These are phyloP conservation scores for Solanum hybrid DNA, from an alignment of 305 asterid species.

Conservation along the genomic window DNA sequence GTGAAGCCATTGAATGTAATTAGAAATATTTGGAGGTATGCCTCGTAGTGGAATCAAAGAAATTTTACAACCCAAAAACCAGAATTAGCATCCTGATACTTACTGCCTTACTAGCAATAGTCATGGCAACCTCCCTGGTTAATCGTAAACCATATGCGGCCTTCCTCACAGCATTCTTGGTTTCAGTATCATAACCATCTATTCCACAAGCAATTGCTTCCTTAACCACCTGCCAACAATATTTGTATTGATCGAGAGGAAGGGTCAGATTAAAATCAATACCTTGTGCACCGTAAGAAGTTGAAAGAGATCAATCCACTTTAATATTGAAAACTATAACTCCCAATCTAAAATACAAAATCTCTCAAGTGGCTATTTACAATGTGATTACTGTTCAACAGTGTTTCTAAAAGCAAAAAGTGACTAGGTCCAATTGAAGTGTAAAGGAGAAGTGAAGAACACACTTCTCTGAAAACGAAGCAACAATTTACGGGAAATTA, in stretches of 20 bases:
- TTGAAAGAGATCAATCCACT: neutral
- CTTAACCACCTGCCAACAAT: conserved; percentile 56
- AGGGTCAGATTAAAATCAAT: neutral
- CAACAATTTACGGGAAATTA: neutral
- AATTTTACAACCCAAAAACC: conserved; percentile 5
- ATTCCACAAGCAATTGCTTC: conserved; percentile 78
- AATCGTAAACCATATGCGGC: conserved; percentile 92
- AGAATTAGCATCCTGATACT: conserved; percentile 25
- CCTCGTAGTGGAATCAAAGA: neutral
- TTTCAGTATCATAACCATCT: conserved; percentile 73
- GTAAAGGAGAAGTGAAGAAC: neutral
- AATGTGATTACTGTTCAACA: neutral
- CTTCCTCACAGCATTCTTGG: conserved; percentile 65
- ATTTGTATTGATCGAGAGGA: conserved; percentile 5
- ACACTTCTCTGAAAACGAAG: neutral
- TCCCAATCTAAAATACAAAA: neutral
- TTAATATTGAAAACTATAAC: neutral
- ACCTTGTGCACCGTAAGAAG: neutral
- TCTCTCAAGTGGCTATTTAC: neutral
- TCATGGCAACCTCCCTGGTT: conserved; percentile 82
- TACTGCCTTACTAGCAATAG: conserved; percentile 88
- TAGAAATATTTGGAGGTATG: neutral
- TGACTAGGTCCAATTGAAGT: neutral
- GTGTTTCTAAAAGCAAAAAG: neutral
- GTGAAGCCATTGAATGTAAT: conserved; percentile 3